Evolutionary conservation across 164 flowering plant genomes (phyloP).

Genomic region (Magnolia sinica): DNA sequence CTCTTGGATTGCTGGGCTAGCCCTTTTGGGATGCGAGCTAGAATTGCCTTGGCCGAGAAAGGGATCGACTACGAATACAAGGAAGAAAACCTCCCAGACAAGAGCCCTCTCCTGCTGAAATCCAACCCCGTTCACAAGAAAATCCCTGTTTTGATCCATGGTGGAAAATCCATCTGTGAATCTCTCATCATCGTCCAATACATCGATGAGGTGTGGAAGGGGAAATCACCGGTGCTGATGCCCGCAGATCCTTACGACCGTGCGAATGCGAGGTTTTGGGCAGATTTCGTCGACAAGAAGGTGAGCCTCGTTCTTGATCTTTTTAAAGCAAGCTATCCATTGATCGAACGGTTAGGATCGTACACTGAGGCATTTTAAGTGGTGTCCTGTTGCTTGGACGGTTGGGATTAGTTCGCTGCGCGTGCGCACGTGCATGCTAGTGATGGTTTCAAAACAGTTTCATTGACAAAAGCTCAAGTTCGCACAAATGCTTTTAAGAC

Average conservation of each 20-base stretch:
- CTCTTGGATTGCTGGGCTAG: constrained; percentile 18
- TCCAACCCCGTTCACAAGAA: constrained; percentile 21
- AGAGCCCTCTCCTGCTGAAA: constrained; percentile 18
- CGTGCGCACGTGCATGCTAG: too few species aligned
- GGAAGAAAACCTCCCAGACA: constrained; percentile 15
- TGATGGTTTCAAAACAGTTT: too few species aligned
- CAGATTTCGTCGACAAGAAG: constrained; percentile 17
- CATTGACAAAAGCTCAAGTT: too few species aligned
- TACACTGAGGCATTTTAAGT: too few species aligned
- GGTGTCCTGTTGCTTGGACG: too few species aligned
- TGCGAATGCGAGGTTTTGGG: constrained; percentile 23
- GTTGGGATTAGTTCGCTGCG: too few species aligned
- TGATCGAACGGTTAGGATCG: too few species aligned
- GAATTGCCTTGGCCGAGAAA: constrained; percentile 30
- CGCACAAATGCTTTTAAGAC: too few species aligned
- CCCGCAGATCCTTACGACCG: constrained; percentile 15
- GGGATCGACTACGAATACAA: constrained; percentile 29
- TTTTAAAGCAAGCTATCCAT: too few species aligned
- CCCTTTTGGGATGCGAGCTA: constrained; percentile 31
- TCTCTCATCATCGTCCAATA: constrained; percentile 25
- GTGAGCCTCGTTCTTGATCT: neutral
- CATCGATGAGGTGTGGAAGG: constrained; percentile 21
- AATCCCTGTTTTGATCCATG: constrained; percentile 24
- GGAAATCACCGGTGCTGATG: constrained; percentile 14
- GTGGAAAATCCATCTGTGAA: constrained; percentile 23